Evolutionary conservation across 2,329 filamentous ascomycete genomes (phyloP).

Genomic region (Colletotrichum agaves): DNA sequence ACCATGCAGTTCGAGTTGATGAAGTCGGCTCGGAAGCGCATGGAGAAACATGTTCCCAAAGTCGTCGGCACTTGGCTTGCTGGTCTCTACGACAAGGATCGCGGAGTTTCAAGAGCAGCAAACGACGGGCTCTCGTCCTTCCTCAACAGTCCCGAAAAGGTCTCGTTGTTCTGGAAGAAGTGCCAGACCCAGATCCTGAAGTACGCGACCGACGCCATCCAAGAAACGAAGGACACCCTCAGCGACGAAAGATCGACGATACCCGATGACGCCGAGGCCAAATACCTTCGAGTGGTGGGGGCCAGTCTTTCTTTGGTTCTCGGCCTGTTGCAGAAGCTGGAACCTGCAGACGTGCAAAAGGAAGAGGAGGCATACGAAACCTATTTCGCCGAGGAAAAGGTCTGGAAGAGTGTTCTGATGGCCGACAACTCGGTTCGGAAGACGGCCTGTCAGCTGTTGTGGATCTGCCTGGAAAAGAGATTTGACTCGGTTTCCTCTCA

Average conservation of each 20-base stretch:
- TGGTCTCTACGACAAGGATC: constrained; percentile 88
- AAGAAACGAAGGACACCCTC: constrained; percentile 82
- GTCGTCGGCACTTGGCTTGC: constrained; percentile 91
- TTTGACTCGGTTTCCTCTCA: constrained; percentile 60
- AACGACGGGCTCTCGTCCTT: constrained; percentile 79
- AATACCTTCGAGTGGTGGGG: constrained; percentile 80
- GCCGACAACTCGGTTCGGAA: constrained; percentile 66
- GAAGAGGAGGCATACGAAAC: constrained; percentile 70
- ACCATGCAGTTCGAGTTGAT: constrained; percentile 73
- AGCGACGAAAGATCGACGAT: constrained; percentile 91
- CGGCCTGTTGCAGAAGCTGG: constrained; percentile 61
- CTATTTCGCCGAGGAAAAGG: constrained; percentile 72
- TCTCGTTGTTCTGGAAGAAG: constrained; percentile 78
- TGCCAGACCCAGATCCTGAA: constrained; percentile 85
- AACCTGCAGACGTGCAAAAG: constrained; percentile 66
- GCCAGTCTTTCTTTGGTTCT: constrained; percentile 66
- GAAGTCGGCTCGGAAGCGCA: constrained; percentile 78
- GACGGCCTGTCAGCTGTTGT: constrained; percentile 62
- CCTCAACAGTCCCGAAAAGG: constrained; percentile 83
- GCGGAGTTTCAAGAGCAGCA: constrained; percentile 79
- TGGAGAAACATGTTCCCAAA: constrained; percentile 81
- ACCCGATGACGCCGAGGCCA: constrained; percentile 84
- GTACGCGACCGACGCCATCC: constrained; percentile 82
- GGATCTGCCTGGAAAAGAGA: constrained; percentile 58
- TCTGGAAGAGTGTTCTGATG: constrained; percentile 75